Conservation (phyloP, 805 yeast genomes). For the Wickerhamiella spandovensis region DNA sequence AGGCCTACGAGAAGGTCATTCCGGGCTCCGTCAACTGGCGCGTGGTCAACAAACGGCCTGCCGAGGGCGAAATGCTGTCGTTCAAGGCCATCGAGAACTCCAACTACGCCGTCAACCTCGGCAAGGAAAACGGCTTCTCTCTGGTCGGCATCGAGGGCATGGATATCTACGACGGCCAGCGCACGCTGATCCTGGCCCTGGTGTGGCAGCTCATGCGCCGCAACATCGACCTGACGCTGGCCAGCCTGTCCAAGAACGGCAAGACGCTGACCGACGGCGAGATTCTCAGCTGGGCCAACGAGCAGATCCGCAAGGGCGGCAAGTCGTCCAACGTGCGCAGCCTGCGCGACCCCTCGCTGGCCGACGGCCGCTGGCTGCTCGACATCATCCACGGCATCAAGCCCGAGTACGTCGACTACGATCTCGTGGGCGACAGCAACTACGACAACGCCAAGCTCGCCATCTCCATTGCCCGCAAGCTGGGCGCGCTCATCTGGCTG, state of each 20-base stretch:
- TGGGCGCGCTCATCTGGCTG: slow-evolving; percentile 95
- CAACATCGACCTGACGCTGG: slow-evolving; percentile 76
- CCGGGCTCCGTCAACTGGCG: slow-evolving; percentile 79
- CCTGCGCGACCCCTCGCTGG: slow-evolving; percentile 66
- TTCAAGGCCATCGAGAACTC: slow-evolving; percentile 95
- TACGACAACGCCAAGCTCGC: slow-evolving; percentile 95
- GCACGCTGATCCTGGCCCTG: slow-evolving; percentile 74
- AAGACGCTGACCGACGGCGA: slow-evolving; percentile 70
- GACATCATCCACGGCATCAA: slow-evolving; percentile 87
- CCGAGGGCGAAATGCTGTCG: slow-evolving; percentile 55
- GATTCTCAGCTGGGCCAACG: slow-evolving; percentile 88
- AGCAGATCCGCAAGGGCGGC: slow-evolving; percentile 75
- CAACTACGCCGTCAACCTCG: slow-evolving; percentile 95
- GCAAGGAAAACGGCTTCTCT: slow-evolving; percentile 83
- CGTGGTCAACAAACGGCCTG: slow-evolving; percentile 75
- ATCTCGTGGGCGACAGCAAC: slow-evolving; percentile 75
- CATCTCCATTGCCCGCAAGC: slow-evolving; percentile 92
- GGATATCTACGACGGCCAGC: slow-evolving; percentile 88
- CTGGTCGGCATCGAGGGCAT: slow-evolving; percentile 97
- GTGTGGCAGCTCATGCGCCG: slow-evolving; percentile 99
- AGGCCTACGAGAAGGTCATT: slow-evolving; percentile 90
- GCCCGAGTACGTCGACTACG: slow-evolving; percentile 96
- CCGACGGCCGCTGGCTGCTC: slow-evolving; percentile 69
- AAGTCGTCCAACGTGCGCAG: slow-evolving; percentile 60
- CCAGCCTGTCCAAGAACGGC: slow-evolving; percentile 57